phyloP scores from a whole-genome alignment of 192 early-diverging fungal species.

The Diversispora eburnea region DNA sequence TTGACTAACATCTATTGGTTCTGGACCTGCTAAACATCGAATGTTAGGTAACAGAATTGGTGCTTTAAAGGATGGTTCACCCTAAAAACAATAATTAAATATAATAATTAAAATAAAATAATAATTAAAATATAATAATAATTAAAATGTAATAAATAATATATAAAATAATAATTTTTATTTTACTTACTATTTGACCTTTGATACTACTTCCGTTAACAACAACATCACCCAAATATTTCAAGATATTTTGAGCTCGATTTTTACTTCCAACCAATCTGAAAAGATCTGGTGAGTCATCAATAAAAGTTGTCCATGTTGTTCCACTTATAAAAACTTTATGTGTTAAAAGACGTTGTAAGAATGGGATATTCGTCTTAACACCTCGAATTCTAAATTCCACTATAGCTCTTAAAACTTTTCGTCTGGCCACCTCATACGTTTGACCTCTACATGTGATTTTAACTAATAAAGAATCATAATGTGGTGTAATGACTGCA shows the following conservation, averaged over 20 bases:
- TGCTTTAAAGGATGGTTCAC: constrained; percentile 64
- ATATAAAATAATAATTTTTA: not conserved
- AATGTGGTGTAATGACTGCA: constrained; percentile 90
- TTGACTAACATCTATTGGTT: constrained; percentile 48
- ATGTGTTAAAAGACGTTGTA: constrained; percentile 83
- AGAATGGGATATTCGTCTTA: constrained; percentile 95
- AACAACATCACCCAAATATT: constrained; percentile 86
- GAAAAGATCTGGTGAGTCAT: constrained; percentile 93
- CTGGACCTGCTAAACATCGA: constrained; percentile 43
- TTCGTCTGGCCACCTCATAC: constrained; percentile 87
- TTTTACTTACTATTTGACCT: constrained; percentile 69
- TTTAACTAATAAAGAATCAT: constrained; percentile 94
- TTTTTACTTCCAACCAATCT: constrained; percentile 71
- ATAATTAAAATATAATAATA: not conserved
- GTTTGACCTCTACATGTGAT: constrained; percentile 81
- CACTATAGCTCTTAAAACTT: constrained; percentile 79
- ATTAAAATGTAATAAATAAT: not conserved
- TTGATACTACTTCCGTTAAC: constrained; percentile 91
- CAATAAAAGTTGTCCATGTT: constrained; percentile 98
- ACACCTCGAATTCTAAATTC: constrained; percentile 97
- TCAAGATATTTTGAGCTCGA: constrained; percentile 82
- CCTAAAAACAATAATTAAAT: constrained; percentile 29
- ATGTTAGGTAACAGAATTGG: constrained; percentile 65
- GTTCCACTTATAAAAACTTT: constrained; percentile 75
- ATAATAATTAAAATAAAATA: not conserved